Conservation (phyloP, 1,284 basidiomycete genomes). For the Ustilago hordei region DNA sequence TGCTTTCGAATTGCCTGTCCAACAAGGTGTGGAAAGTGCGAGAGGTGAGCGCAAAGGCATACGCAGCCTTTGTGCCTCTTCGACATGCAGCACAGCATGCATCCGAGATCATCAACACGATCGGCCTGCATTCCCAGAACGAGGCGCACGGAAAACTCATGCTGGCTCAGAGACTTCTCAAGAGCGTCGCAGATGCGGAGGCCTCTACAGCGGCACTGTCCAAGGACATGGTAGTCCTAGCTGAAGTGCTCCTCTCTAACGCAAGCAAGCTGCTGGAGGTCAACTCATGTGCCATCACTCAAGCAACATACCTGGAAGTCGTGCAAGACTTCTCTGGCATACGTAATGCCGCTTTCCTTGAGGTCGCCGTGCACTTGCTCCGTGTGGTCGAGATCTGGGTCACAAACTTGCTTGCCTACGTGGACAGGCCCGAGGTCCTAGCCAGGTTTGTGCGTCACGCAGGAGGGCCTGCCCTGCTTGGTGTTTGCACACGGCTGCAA, state of each 20-base stretch:
- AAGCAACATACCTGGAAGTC: slow-evolving; percentile 52
- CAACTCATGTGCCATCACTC: slow-evolving; percentile 52
- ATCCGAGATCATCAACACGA: slow-evolving; percentile 9
- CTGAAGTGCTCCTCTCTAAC: slow-evolving; percentile 9
- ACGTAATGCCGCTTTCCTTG: slow-evolving; percentile 21
- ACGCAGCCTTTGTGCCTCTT: slow-evolving; percentile 42
- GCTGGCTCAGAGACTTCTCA: slow-evolving; percentile 33
- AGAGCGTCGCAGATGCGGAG: slow-evolving; percentile 33
- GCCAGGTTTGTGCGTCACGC: slow-evolving; percentile 17
- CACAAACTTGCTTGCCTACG: slow-evolving; percentile 17
- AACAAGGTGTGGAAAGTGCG: slow-evolving; percentile 61
- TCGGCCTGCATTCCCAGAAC: slow-evolving; percentile 50
- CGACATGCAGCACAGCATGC: slow-evolving; percentile 14
- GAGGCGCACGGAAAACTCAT: slow-evolving; percentile 56
- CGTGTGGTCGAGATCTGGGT: slow-evolving; percentile 28
- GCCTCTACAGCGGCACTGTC: slow-evolving; percentile 15
- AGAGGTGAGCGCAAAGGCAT: slow-evolving; percentile 48
- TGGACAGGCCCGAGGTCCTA: slow-evolving; percentile 17
- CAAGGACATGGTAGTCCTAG: slow-evolving; percentile 17
- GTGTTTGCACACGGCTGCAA: slow-evolving; percentile 27
- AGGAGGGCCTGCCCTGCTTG: slow-evolving; percentile 33
- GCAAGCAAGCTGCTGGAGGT: slow-evolving; percentile 38
- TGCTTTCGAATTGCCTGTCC: slow-evolving; percentile 42
- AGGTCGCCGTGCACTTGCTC: slow-evolving; percentile 12
- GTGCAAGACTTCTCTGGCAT: slow-evolving; percentile 38